Evolutionary conservation across 305 asterid genomes (phyloP).

Genomic region (Rubia tinctorum): DNA sequence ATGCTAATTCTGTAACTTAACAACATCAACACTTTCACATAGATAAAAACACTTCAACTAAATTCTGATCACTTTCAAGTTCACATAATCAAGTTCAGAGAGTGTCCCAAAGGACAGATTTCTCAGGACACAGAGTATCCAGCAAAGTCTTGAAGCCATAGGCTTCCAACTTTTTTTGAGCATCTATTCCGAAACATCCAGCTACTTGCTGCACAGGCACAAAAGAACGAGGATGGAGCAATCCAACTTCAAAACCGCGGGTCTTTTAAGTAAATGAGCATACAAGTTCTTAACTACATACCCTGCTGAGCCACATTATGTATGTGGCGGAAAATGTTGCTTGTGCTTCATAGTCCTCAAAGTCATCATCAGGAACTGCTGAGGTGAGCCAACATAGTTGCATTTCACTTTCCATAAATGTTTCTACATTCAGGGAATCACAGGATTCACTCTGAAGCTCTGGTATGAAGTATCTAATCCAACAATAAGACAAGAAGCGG

Average conservation of each 20-base stretch:
- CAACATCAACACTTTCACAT: too few species aligned
- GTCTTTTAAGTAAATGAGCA: background rate
- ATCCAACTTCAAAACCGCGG: background rate
- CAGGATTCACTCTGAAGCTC: background rate
- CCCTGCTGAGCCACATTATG: conserved; percentile 81
- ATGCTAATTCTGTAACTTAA: too few species aligned
- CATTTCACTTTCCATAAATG: conserved; percentile 50
- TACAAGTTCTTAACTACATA: conserved; percentile 9
- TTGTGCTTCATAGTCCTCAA: conserved; percentile 77
- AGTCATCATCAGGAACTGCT: conserved; percentile 52
- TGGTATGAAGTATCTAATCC: conserved; percentile 51
- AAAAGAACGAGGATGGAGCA: background rate
- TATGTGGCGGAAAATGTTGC: conserved; percentile 70
- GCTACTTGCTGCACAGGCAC: conserved; percentile 56
- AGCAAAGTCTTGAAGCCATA: conserved; percentile 40
- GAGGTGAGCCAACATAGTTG: conserved; percentile 47
- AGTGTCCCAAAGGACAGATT: conserved; percentile 58
- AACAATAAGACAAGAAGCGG: conserved; percentile 71
- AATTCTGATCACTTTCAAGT: background rate
- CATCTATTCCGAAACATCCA: conserved; percentile 35
- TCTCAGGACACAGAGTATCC: conserved; percentile 38
- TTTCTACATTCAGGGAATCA: conserved; percentile 14
- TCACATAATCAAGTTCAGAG: background rate
- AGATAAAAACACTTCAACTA: background rate
- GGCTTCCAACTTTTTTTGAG: conserved; percentile 35